Evolutionary conservation across 345 rosid species (phyloP), one percentile per base, ranked within the genome.

Genomic region (Stellera chamaejasme): DNA sequence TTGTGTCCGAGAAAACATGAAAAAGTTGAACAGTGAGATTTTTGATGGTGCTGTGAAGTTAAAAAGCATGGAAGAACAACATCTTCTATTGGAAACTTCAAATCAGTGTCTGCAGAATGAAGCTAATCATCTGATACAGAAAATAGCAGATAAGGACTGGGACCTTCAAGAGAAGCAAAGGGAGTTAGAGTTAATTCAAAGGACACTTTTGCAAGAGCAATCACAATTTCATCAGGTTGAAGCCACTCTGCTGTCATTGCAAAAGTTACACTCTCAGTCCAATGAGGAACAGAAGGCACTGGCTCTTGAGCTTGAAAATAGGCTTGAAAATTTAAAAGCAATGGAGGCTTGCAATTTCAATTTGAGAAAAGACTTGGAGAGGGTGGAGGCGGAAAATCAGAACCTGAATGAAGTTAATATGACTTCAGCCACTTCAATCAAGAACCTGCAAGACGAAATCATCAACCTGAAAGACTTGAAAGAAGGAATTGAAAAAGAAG

Each of bases 401-500:
- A 67, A 61, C 69, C 81, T 87, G 59, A 72, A 51, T 58, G 63
- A 76, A 62, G 54, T 63, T 67, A 86, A 76, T 64, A 64, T 67
- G 55, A 73, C 90, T 66, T 84, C 79, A 28, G 12, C 66, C 55
- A 72, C 61, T 48, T 72, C 90, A 8, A 56, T 79, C 48, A 57
- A 58, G 55, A 76, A 56, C 59, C 51, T 88, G 58, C 75, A 72
- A 71, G 61, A 56, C 32, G 92, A 89, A 68, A 72, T 78, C 54
- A 55, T 55, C 50, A 68, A 76, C 67, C 71, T 84, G 72, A 87
- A 66, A 72, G 83, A 77, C 70, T 61, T 78, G 60, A 89, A 89
- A 76, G 81, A 62, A 61, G 77, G 76, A 55, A 94, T 93, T 46
- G 97, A 83, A 74, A 67, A 70, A 66, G 88, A 89, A 60, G 83